These are phyloP conservation scores for Ottelia alismoides DNA, from an alignment of 106 monocot species.

Conservation along the genomic window DNA sequence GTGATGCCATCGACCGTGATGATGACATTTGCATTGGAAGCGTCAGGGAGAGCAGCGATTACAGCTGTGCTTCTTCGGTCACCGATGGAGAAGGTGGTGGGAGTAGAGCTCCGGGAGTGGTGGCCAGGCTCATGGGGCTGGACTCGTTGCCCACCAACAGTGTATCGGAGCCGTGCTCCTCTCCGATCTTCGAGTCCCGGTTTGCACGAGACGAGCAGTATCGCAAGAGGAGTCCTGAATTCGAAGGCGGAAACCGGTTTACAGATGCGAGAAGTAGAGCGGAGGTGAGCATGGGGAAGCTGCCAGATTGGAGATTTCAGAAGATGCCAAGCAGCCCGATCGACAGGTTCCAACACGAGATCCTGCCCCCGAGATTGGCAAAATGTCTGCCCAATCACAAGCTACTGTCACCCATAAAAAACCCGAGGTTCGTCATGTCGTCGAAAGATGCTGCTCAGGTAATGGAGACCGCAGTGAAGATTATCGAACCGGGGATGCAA, in stretches of 20 bases:
- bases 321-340: conserved; percentile 91
- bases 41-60: conserved; percentile 49
- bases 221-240: conserved; percentile 33
- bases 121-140: conserved; percentile 93
- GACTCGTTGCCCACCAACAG: conserved; percentile 58
- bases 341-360: conserved; percentile 75
- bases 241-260: conserved; percentile 20
- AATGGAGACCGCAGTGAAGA: conserved; percentile 79
- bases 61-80: conserved; percentile 72
- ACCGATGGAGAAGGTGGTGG: conserved; percentile 66
- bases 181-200: conserved; percentile 38
- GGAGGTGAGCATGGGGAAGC: conserved; percentile 27
- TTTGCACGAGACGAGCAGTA: conserved; percentile 21
- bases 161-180: conserved; percentile 47
- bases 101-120: conserved; percentile 67
- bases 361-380: conserved; percentile 42
- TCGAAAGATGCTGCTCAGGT: conserved; percentile 58
- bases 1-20: too few species aligned
- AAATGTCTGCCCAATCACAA: conserved; percentile 44
- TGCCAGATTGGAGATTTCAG: conserved; percentile 19
- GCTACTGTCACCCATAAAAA: conserved; percentile 68
- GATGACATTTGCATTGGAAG: conserved; percentile 37
- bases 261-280: conserved; percentile 7
- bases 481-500: conserved; percentile 43
- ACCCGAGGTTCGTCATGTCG: conserved; percentile 30